phyloP scores from a whole-genome alignment of 805 yeast species.

The Ogataea trehalophila region DNA sequence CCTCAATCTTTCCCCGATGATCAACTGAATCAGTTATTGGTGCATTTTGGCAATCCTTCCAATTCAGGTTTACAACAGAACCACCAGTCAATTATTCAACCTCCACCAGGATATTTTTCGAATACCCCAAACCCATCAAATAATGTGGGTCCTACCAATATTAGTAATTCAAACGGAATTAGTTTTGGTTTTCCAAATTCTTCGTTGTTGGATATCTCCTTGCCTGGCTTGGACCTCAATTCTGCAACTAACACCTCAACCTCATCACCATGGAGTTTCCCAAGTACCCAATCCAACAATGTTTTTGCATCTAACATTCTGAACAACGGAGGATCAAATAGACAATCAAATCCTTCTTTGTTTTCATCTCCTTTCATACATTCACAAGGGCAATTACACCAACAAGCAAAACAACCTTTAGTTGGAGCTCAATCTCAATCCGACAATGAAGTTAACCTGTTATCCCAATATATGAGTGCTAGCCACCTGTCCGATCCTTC shows the following conservation, averaged over 20 bases:
- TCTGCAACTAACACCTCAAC: not conserved
- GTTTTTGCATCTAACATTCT: not conserved
- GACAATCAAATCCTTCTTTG: conserved; percentile 1
- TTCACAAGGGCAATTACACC: not conserved
- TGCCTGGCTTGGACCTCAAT: conserved; percentile 5
- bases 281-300: not conserved
- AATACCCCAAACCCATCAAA: not conserved
- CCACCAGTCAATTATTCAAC: conserved; percentile 1
- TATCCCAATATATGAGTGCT: conserved; percentile 23
- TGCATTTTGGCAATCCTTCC: conserved; percentile 6
- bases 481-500: conserved; percentile 2
- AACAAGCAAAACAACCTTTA: not conserved
- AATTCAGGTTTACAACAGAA: not conserved
- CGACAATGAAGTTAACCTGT: conserved; percentile 34
- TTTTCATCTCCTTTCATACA: conserved; percentile 6
- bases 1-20: conserved; percentile 12
- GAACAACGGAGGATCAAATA: not conserved
- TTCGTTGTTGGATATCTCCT: conserved; percentile 13
- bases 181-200: conserved; percentile 1
- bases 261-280: conserved; percentile 11
- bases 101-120: conserved; percentile 2
- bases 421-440: conserved; percentile 6
- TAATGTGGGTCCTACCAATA: too few relatives aligned
- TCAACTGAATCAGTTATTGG: conserved; percentile 13
- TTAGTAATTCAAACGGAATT: not conserved